These are phyloP conservation scores for Amphicarpaea edgeworthii DNA, from an alignment of 306 rosid genomes.

Conservation along the genomic window DNA sequence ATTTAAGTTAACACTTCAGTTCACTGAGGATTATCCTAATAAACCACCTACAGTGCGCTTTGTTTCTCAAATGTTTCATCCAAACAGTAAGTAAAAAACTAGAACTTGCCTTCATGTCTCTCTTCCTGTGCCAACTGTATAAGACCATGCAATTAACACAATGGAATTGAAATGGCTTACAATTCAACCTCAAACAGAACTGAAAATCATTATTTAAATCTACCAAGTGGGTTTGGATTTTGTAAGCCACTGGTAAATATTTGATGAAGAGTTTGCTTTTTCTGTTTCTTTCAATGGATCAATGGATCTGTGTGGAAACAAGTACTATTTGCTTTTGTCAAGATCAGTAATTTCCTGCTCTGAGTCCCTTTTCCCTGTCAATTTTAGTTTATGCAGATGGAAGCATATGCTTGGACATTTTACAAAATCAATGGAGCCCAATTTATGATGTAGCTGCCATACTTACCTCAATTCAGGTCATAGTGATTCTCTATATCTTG, in stretches of 20 bases:
- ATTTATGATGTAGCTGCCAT: conserved; percentile 93
- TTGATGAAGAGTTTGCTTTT: neutral
- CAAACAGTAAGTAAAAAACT: conserved; percentile 70
- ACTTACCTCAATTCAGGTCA: conserved; percentile 93
- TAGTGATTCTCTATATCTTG: conserved; percentile 12
- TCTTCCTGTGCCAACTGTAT: neutral
- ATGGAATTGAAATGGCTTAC: neutral
- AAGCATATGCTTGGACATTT: conserved; percentile 86
- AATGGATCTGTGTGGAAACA: neutral
- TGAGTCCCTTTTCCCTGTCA: conserved; percentile 14
- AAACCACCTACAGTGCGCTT: conserved; percentile 92
- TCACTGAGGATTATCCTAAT: conserved; percentile 86
- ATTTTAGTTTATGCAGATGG: conserved; percentile 89
- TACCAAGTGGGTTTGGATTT: neutral
- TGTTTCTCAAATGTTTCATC: conserved; percentile 95
- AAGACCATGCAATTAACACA: neutral
- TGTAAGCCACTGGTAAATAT: neutral
- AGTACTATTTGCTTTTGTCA: conserved; percentile 12
- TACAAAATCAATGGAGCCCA: conserved; percentile 95
- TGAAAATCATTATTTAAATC: conserved; percentile 3
- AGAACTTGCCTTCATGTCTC: neutral
- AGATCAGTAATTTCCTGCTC: conserved; percentile 21
- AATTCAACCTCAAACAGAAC: conserved; percentile 13
- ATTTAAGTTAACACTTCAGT: conserved; percentile 84
- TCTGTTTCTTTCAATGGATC: neutral